Percentiles rank a stretch among this genome's conserved stretches.
Conservation (phyloP, 1,284 basidiomycete species). For the Cryptococcus wingfieldii region DNA sequence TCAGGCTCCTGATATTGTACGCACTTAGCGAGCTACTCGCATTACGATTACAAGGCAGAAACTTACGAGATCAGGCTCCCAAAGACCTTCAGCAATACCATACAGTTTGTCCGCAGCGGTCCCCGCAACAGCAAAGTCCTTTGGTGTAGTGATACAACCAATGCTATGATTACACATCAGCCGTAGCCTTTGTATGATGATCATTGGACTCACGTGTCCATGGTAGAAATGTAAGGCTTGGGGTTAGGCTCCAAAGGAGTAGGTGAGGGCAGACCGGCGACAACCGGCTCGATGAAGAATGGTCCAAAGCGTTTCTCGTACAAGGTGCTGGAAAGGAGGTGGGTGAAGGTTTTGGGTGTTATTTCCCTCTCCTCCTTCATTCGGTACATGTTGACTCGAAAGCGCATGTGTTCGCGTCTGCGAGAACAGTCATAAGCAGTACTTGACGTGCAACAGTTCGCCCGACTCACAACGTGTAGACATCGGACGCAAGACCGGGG, state of each 20-base stretch:
- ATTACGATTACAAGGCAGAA: not conserved
- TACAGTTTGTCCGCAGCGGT: constrained; percentile 91
- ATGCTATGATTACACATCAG: constrained; percentile 52
- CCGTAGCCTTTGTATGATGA: not conserved
- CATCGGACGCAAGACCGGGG: constrained; percentile 89
- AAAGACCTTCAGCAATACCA: constrained; percentile 96
- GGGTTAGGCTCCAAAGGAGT: constrained; percentile 61
- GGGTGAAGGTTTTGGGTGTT: constrained; percentile 92
- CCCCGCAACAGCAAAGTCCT: constrained; percentile 94
- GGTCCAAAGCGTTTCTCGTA: constrained; percentile 94
- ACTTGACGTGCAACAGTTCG: not conserved
- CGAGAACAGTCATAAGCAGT: not conserved
- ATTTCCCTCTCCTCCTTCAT: constrained; percentile 99
- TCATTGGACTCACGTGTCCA: constrained; percentile 65
- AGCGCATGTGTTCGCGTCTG: constrained; percentile 83
- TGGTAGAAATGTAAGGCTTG: constrained; percentile 92
- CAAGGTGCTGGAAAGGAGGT: constrained; percentile 92
- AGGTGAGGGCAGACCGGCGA: constrained; percentile 74
- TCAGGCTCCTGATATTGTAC: constrained; percentile 63
- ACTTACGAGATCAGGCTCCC: constrained; percentile 84
- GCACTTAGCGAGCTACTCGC: not conserved
- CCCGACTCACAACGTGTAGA: constrained; percentile 72
- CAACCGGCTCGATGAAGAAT: constrained; percentile 95
- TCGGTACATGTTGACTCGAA: constrained; percentile 97
- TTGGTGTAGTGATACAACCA: constrained; percentile 62